Percentiles rank a stretch among this genome's conserved stretches.
Evolutionary conservation across 163 green algal species (phyloP).

Genomic region (Scenedesmus sp.): DNA sequence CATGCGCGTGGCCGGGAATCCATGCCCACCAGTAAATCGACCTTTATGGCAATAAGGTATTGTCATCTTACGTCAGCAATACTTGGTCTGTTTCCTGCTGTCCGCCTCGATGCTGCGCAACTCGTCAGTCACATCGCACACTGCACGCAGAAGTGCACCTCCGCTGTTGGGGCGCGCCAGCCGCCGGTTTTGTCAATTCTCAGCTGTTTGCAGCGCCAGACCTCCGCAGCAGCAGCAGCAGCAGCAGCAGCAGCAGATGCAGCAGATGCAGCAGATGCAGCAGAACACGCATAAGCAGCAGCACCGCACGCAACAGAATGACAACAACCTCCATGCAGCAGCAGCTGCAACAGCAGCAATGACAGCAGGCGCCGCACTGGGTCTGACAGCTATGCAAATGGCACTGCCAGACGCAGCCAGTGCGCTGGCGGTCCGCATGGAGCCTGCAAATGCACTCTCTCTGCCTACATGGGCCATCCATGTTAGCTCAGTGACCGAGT

Average conservation of each 20-base stretch:
- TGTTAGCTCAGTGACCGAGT: conserved; percentile 71
- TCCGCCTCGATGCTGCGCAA: not conserved
- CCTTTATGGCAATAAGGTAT: no score
- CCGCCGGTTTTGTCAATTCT: not conserved
- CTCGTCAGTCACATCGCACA: not conserved
- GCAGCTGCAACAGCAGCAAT: not conserved
- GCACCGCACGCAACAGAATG: not conserved
- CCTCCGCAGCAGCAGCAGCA: not conserved
- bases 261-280: not conserved
- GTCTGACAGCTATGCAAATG: not conserved
- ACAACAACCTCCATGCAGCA: not conserved
- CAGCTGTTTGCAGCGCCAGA: not conserved
- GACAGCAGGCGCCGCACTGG: not conserved
- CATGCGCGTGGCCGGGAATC: no score
- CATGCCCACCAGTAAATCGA: no score
- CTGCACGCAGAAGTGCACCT: not conserved
- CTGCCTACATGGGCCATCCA: conserved; percentile 99
- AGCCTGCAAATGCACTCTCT: conserved; percentile 95
- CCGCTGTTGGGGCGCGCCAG: not conserved
- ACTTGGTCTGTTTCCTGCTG: not conserved
- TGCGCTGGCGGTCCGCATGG: conserved; percentile 46
- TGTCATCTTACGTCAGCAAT: not conserved
- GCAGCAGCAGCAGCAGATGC: not conserved
- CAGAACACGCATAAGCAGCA: not conserved
- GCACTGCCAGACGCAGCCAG: not conserved